A percentile compares a stretch with the other conserved stretches of the same genome.
phyloP scores from a whole-genome alignment of 257 asterid species.

The Lithospermum erythrorhizon region DNA sequence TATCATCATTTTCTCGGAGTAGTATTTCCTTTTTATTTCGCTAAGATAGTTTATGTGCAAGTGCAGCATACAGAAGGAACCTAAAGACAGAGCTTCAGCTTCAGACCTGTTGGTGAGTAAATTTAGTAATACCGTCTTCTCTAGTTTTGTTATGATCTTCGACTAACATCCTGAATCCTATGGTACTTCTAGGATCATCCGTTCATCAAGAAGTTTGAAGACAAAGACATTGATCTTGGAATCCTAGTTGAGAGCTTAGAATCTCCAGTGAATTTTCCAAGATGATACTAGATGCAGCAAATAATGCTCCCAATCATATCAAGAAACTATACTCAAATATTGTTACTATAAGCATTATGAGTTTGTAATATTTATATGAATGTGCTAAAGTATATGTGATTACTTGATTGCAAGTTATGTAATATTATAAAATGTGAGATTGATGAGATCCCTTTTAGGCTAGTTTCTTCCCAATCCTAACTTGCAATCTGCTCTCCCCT shows the following conservation, averaged over 20 bases:
- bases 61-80: constrained; percentile 92
- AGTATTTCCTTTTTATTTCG: constrained; percentile 3
- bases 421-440: not conserved
- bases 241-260: constrained; percentile 78
- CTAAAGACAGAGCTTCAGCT: constrained; percentile 69
- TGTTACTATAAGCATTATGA: not conserved
- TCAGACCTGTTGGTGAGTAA: constrained; percentile 78
- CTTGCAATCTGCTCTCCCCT: too few relatives aligned
- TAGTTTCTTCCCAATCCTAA: too few relatives aligned
- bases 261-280: constrained; percentile 62
- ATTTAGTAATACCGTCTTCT: not conserved
- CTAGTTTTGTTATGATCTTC: not conserved
- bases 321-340: not conserved
- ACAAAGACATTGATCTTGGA: constrained; percentile 81
- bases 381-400: not conserved
- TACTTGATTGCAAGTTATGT: not conserved
- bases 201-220: constrained; percentile 89
- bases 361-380: not conserved
- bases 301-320: not conserved
- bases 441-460: too few relatives aligned
- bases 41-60: constrained; percentile 8
- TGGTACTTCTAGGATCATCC: constrained; percentile 58
- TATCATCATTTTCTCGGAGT: not conserved
- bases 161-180: constrained; percentile 3
- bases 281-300: constrained; percentile 17